Base-by-base conservation (phyloP, 2,329 filamentous ascomycete genomes). In the Davidsoniella eucalypti region DNA sequence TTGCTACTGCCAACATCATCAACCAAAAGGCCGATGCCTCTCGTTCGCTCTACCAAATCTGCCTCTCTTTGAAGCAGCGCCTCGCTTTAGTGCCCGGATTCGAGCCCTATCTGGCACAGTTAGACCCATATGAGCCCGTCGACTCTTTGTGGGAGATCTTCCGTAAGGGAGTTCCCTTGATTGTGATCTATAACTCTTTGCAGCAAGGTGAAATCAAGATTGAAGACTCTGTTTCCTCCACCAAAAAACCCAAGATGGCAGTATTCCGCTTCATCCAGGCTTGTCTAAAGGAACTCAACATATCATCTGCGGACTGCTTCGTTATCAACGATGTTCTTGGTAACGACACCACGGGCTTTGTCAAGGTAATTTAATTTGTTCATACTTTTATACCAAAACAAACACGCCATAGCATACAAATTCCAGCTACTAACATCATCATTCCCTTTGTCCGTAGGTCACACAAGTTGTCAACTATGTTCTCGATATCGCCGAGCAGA, bases 21-120 rank as follows among this genome's bases (percentile, higher is more conserved):
- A 98, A 98, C 67, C 85, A 90, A 65, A 84, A 86, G 63, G 92
- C 88, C 63, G 88, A 94, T 63, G 88, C 92, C 56, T 86, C 85
- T 51, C 76, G 82, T 53, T 95, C 88, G 9, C 77, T 98, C 21
- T 98, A 94, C 65, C 90, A 96, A 65, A 94, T 94, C 64, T 96
- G 92, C 64, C 75, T 94, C 57, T 80, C 82, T 49, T 71, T 96
- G 54, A 86, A 85, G 62, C 80, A 82, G 66, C 80, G 92, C 55
- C 70, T 98, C 54, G 74, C 80, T 51, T 82, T 83, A 56, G 87
- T 96, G 7, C 87, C 87, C 3, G 83, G 78, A 52, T 95, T 96
- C 61, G 80, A 87, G 55, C 70, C 72, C 16, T 82, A 83, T 62
- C 68, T 94, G 58, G 70, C 76, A 48, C 75, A 87, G 58, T 80